Evolutionary conservation across 768 basidiomycete genomes (phyloP).

Genomic region (Tricholoma matsutake): DNA sequence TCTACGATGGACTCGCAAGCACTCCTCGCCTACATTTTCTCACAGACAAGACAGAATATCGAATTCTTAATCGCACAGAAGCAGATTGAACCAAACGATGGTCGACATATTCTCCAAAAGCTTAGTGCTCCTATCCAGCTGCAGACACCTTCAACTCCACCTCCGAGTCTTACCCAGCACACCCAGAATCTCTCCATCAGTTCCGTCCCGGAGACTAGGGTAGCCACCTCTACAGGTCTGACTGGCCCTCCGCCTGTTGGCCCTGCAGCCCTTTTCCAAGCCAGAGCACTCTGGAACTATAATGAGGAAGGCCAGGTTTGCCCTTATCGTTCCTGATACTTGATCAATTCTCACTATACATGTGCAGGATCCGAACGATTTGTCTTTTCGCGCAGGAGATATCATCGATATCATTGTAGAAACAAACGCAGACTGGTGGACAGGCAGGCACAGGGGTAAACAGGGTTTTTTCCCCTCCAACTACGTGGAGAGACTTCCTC

Average conservation of each 20-base stretch:
- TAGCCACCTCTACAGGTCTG: too few relatives aligned
- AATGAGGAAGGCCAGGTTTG: slow-evolving; percentile 54
- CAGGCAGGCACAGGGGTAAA: slow-evolving; percentile 57
- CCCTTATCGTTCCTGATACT: slow-evolving; percentile 1
- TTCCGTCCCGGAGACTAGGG: too few relatives aligned
- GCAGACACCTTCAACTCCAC: too few relatives aligned
- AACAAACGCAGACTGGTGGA: slow-evolving; percentile 88
- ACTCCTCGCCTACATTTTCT: slow-evolving; percentile 56
- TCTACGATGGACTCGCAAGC: slow-evolving; percentile 31
- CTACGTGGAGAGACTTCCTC: slow-evolving; percentile 59
- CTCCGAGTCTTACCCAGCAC: too few relatives aligned
- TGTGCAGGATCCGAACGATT: slow-evolving; percentile 69
- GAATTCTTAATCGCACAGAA: slow-evolving; percentile 55
- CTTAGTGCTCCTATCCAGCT: slow-evolving; percentile 22
- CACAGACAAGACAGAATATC: slow-evolving; percentile 54
- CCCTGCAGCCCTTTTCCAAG: slow-evolving; percentile 29
- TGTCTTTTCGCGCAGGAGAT: slow-evolving; percentile 75
- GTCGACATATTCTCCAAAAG: slow-evolving; percentile 45
- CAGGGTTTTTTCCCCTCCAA: slow-evolving; percentile 78
- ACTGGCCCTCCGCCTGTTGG: not conserved
- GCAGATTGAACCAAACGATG: slow-evolving; percentile 49
- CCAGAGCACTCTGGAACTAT: slow-evolving; percentile 64
- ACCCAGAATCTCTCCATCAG: too few relatives aligned
- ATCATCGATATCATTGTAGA: slow-evolving; percentile 76
- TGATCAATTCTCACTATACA: slow-evolving; percentile 4